phyloP scores from a whole-genome alignment of 768 basidiomycete genomes.

The Suillus alpinus region DNA sequence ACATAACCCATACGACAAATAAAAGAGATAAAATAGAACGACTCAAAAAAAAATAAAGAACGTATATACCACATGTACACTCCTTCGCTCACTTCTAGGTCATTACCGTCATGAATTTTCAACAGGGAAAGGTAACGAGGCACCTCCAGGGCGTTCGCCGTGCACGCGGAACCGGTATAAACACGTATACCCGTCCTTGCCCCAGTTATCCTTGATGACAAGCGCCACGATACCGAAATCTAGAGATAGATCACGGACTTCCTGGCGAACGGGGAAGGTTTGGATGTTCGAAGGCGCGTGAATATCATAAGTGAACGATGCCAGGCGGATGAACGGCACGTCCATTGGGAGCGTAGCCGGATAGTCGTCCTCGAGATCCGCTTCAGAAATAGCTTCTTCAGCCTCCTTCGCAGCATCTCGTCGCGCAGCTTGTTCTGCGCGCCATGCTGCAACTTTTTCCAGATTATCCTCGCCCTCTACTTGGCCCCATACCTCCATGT shows the following conservation, averaged over 20 bases:
- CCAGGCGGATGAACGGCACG: conserved; percentile 60
- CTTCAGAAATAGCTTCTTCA: conserved; percentile 28
- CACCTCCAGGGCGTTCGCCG: conserved; percentile 51
- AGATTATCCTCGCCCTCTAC: conserved; percentile 77
- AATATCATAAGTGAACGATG: conserved; percentile 64
- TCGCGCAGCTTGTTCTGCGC: conserved; percentile 39
- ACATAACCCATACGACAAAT: neutral
- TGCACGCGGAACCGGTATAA: conserved; percentile 85
- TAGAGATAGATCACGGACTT: conserved; percentile 65
- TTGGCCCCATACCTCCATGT: conserved; percentile 91
- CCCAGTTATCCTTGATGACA: conserved; percentile 84
- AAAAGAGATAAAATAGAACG: conserved; percentile 12
- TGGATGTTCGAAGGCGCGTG: conserved; percentile 59
- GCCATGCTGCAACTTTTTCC: conserved; percentile 57
- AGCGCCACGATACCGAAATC: conserved; percentile 87
- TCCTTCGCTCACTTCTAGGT: neutral
- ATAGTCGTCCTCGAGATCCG: conserved; percentile 36
- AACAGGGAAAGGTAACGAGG: conserved; percentile 34
- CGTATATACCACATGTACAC: conserved; percentile 12
- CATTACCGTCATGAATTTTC: conserved; percentile 14
- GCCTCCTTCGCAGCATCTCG: conserved; percentile 31
- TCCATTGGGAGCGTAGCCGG: conserved; percentile 46
- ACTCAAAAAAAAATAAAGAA: conserved; percentile 5
- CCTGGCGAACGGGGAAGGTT: conserved; percentile 72
- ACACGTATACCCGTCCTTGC: conserved; percentile 79